Evolutionary conservation across 768 basidiomycete genomes (phyloP), one percentile per base, ranked within the genome.

Genomic region (Termitomyces heimii): DNA sequence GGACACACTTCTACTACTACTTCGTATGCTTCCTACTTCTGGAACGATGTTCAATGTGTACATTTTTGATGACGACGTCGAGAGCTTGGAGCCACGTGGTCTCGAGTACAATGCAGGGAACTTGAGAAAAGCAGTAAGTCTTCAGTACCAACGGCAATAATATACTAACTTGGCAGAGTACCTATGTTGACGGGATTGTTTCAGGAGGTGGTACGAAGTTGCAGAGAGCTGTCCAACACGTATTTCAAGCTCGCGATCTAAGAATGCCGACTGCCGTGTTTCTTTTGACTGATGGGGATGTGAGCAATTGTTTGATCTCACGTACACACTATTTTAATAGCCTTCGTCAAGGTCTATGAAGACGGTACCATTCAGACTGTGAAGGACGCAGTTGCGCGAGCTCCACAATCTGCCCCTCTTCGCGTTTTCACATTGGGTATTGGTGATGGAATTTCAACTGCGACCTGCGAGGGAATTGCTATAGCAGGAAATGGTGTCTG

Each of bases 361-460:
- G 60, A 73, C 18, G 37, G 54, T 1, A 60, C 73, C 8, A 55
- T 65, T 18, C 42, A 52, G 3, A 59, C 62, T 3, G 71, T 75
- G 16, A 35, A 67, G 3, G 51, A 59, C 2, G 77, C 75, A 18
- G 72, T 82, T 7, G 54, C 28, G 2, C 54, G 53, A n/a, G 67
- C 77, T 28, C 48, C 66, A 2, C 37, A 60, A 0, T 43, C 65
- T 6, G 71, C 72, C 0, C 72, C 72, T 8, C 57, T 82, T 2
- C 80, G 83, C 8, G 71, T 85, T 4, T 87, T 84, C 57, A 73
- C 77, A 9, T 75, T 87, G 1, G 85, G 85, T 1, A 83, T 87
- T 14, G 85, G 86, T 13, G 50, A 69, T 24, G 61, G 59, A 0
- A 76, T 78, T 3, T 84, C 83, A 3, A 80, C 73, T 4, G 78